Evolutionary conservation across 78 protist species (phyloP).

Genomic region (Ministeria vibrans): DNA sequence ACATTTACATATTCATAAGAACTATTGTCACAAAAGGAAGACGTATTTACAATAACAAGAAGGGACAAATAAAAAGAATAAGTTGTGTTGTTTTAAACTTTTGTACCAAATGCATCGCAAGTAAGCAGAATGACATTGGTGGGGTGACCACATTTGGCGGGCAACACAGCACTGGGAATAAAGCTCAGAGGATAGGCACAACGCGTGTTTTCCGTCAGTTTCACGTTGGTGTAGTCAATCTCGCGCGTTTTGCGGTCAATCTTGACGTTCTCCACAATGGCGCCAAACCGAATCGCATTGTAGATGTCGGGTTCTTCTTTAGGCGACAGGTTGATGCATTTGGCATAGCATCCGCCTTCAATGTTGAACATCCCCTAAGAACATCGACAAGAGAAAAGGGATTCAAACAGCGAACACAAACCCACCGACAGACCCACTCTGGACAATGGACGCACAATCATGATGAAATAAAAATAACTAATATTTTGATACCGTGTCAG

Average conservation of each 20-base stretch:
- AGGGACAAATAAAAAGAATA: no score
- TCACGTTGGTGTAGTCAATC: conserved; percentile 65
- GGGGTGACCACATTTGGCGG: conserved; percentile 78
- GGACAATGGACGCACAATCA: no score
- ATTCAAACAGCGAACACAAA: no score
- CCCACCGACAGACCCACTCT: no score
- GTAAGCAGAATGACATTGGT: conserved; percentile 87
- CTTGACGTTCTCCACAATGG: conserved; percentile 87
- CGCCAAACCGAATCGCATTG: conserved; percentile 79
- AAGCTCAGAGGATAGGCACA: conserved; percentile 85
- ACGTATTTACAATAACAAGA: no score
- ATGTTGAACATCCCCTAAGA: conserved; percentile 85
- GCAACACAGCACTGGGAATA: conserved; percentile 73
- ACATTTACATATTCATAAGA: no score
- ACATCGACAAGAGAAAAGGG: no score
- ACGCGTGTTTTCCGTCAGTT: conserved; percentile 91
- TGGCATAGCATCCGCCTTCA: conserved; percentile 98
- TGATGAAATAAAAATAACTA: no score
- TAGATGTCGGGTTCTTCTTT: conserved; percentile 91
- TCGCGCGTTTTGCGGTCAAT: conserved; percentile 47
- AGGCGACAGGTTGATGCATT: conserved; percentile 68
- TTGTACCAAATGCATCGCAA: conserved; percentile 92
- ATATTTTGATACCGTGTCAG: no score
- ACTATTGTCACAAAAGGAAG: no score
- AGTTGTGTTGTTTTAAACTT: no score